Evolutionary conservation across 2,329 filamentous ascomycete species (phyloP), one percentile per base, ranked within the genome.

Genomic region (Neospermospora avenae): DNA sequence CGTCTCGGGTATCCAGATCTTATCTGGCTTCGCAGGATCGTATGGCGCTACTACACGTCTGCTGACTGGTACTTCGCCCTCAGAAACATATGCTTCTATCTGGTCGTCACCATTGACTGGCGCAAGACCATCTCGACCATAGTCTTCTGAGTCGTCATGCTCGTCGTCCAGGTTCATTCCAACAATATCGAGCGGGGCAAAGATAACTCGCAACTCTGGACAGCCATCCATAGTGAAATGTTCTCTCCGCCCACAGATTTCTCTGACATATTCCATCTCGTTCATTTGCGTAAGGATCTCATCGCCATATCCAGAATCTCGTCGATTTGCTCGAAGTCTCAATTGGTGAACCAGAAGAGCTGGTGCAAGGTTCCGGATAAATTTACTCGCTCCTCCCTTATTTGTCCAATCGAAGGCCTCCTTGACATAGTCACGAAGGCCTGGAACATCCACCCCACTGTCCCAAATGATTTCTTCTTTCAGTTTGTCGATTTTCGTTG

Each of bases 381-480:
- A 90, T 70, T 96, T 96, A 69, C 89, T 84, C 16, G 93, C 92
- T 0, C 93, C 93, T 54, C 82, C 81, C 28, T 86, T 83, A 67
- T 86, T 88, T 4, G 82, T 84, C 95, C 95, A 99, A 61, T 93
- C 91, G 66, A 99, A 96, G 0, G 87, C 88, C 64, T 96, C 87
- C 0, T 82, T 81, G 0, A 87, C 83, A 71, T 96, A 97, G 14
- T 82, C 80, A 37, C 93, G 83, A 37, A 99, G 75, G 0, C 83
- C 85, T 3, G 77, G 69, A 13, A 89, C 78, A 66, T 96, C 84
- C 18, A 95, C 78, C 0, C 82, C 77, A 45, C 77, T 77, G 58
- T 86, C 82, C 84, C 88, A 91, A 10, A 76, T 75, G 42, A 89
- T 77, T 0, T 77, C 77, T 2, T 72, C 72, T 59, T 75, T 78